phyloP scores from a whole-genome alignment of 2,329 filamentous ascomycete genomes.

The Diaporthe ampelina region DNA sequence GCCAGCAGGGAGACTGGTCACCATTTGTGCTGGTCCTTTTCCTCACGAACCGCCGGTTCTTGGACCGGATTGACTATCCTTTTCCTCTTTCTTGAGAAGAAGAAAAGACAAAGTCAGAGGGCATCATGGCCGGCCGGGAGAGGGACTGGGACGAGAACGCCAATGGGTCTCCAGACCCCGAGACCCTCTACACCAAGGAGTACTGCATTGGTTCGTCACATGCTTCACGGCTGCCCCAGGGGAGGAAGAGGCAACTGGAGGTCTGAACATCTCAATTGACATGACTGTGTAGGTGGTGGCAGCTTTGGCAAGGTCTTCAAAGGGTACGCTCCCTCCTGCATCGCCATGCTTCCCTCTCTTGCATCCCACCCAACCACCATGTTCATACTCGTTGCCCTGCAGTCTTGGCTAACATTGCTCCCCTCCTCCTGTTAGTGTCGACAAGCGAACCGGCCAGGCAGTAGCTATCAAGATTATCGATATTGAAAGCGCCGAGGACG shows the following conservation, averaged over 20 bases:
- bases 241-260: background rate
- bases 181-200: constrained; percentile 93
- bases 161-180: constrained; percentile 81
- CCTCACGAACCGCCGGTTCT: background rate
- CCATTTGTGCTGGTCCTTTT: constrained; percentile 6
- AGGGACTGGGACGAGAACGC: constrained; percentile 51
- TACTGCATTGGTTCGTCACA: constrained; percentile 80
- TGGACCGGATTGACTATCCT: background rate
- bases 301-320: constrained; percentile 99
- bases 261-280: constrained; percentile 36
- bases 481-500: constrained; percentile 98
- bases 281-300: constrained; percentile 78
- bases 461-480: constrained; percentile 99
- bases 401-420: constrained; percentile 37
- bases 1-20: constrained; percentile 1
- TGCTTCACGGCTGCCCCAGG: constrained; percentile 38
- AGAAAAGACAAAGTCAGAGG: background rate
- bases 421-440: constrained; percentile 72
- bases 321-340: constrained; percentile 71
- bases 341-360: background rate
- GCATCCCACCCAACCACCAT: constrained; percentile 33
- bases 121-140: constrained; percentile 63
- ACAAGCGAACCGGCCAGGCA: constrained; percentile 91
- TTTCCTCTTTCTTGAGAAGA: background rate
- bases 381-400: background rate